Evolutionary conservation across 2,329 filamentous ascomycete genomes (phyloP), one percentile per base, ranked within the genome.

Genomic region (Trichothecium sympodiale): DNA sequence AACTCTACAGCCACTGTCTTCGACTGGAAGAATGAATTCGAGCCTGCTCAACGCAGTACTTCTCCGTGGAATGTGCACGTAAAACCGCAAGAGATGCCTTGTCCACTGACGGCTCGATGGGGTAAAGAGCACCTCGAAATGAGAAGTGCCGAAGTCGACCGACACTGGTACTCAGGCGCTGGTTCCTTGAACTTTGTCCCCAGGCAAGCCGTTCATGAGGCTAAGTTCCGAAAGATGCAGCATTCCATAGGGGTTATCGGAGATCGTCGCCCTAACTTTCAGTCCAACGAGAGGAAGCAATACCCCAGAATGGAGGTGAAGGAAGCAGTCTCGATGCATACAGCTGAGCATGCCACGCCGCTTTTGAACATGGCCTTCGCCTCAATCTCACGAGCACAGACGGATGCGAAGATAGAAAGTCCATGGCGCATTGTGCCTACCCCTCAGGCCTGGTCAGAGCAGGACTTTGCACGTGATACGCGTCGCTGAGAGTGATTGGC

Each of bases 321-420:
- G 3, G 54, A 65, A 26, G 61, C 58, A 20, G 61, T 59, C 39
- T 38, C 37, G 6, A 59, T 60, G 41, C 49, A 60, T 4, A 49
- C 52, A 3, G 42, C 51, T 2, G 59, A 66, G 33, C 59, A 66
- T 35, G 53, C 56, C 9, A 47, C 52, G 10, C 62, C 64, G 2
- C 51, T 71, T 9, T 36, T 72, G 8, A 60, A 55, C 33, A 58
- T 67, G 56, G 50, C 54, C 3, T 56, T 62, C 38, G 53, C 48
- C 15, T 51, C 51, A 25, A 25, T 25, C 6, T 25, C 20, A 10
- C 20, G 20, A 10, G 20, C 10, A 25, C 20, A 25, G 20, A 25
- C 20, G 6, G 20, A 25, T 25, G 6, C 20, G 10, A 6, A 25
- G 20, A 10, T 25, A 6, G 6, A 25, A 25, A 25, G 20, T 25